These are phyloP conservation scores for Aspergillus niger DNA, from an alignment of 2,329 filamentous ascomycete species.

Conservation along the genomic window DNA sequence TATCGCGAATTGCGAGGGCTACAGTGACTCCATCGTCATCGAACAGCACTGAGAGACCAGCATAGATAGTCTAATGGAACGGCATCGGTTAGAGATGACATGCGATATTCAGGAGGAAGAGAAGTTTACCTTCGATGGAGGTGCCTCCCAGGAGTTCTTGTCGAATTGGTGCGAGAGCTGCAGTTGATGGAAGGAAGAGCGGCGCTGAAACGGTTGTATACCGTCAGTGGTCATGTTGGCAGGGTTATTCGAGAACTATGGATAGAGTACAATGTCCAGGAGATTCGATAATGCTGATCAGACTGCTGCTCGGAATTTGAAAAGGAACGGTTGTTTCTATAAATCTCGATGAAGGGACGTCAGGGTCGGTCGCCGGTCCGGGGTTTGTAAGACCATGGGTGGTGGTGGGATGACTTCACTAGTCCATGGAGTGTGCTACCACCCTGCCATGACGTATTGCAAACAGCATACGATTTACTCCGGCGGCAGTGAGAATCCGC, in stretches of 20 bases:
- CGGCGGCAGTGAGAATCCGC: not conserved
- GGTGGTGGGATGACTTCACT: slow-evolving; percentile 17
- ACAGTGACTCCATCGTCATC: slow-evolving; percentile 56
- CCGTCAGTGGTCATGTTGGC: slow-evolving; percentile 3
- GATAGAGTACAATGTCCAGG: not conserved
- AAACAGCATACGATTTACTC: not conserved
- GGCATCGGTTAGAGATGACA: not conserved
- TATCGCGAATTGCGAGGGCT: slow-evolving; percentile 71
- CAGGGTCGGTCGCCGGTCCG: not conserved
- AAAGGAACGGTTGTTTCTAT: not conserved
- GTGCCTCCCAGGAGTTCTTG: slow-evolving; percentile 39
- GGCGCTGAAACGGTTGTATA: slow-evolving; percentile 27
- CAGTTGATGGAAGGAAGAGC: slow-evolving; percentile 36
- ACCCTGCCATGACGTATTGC: slow-evolving; percentile 15
- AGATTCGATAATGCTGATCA: not conserved
- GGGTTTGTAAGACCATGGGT: slow-evolving; percentile 3
- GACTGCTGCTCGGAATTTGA: not conserved
- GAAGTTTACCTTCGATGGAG: slow-evolving; percentile 40
- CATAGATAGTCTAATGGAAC: slow-evolving; percentile 43
- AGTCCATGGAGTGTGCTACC: not conserved
- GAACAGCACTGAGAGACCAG: slow-evolving; percentile 40
- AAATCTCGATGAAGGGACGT: not conserved
- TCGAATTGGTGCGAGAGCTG: slow-evolving; percentile 34
- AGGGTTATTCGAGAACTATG: not conserved
- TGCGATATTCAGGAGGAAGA: not conserved